Percentiles rank a stretch among this genome's conserved stretches.
phyloP scores from a whole-genome alignment of 768 basidiomycete genomes.

The Mycena galopus region DNA sequence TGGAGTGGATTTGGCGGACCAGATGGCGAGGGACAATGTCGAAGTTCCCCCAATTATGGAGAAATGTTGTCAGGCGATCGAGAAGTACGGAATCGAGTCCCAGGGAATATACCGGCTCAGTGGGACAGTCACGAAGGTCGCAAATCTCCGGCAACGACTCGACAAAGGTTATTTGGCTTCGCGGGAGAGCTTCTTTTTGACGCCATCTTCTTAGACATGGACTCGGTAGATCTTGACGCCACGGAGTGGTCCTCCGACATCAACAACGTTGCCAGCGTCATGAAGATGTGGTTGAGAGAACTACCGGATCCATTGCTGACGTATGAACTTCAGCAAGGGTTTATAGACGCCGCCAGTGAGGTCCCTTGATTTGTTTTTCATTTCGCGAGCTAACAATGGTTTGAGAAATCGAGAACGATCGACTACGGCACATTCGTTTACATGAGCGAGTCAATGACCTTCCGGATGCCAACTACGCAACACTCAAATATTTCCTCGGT shows the following conservation, averaged over 20 bases:
- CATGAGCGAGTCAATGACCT: constrained; percentile 98
- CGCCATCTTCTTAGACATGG: constrained; percentile 68
- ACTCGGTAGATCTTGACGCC: constrained; percentile 87
- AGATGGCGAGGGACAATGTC: constrained; percentile 90
- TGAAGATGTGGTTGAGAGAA: constrained; percentile 97
- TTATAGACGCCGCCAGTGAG: constrained; percentile 96
- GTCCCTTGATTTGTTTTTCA: constrained; percentile 9
- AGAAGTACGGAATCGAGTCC: constrained; percentile 84
- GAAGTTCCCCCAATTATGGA: constrained; percentile 91
- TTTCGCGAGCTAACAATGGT: constrained; percentile 5
- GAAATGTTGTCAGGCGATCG: constrained; percentile 93
- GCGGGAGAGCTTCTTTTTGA: not conserved
- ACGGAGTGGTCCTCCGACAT: constrained; percentile 95
- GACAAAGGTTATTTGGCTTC: constrained; percentile 77
- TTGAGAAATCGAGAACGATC: constrained; percentile 91
- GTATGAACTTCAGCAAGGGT: constrained; percentile 85
- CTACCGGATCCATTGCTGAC: constrained; percentile 95
- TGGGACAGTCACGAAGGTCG: constrained; percentile 90
- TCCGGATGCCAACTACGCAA: constrained; percentile 98
- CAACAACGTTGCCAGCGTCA: constrained; percentile 93
- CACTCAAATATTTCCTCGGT: constrained; percentile 94
- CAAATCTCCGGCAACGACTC: constrained; percentile 82
- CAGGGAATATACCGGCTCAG: constrained; percentile 96
- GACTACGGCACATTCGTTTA: constrained; percentile 93
- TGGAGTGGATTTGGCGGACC: constrained; percentile 91